Evolutionary conservation across 2,329 filamentous ascomycete genomes (phyloP), one percentile per base, ranked within the genome.

Genomic region (Penicillium sp.): DNA sequence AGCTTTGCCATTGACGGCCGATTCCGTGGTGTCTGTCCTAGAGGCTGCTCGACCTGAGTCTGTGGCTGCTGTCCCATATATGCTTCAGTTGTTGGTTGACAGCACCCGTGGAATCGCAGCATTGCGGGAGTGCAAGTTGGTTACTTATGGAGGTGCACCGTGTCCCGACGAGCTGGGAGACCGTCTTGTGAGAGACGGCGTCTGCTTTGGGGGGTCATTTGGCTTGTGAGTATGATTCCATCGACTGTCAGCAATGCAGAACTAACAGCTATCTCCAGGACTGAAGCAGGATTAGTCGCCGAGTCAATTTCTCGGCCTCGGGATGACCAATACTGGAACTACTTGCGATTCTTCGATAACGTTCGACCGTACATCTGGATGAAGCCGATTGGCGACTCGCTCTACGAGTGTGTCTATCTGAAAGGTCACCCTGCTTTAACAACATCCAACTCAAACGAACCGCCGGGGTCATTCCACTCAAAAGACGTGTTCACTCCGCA

Each of bases 131-230:
- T 74, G 70, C 55, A 67, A 69, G 28, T 56, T 72, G 15, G 72
- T 75, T 9, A 72, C 70, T 1, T 68, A 70, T 24, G 71, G 69
- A 1, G 72, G 72, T 7, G 70, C 71, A 1, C 64, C 69, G 7
- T 74, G 71, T 31, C 72, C 72, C 0, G 72, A 75, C 39, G 72
- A 73, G 42, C 54, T 75, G 7, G 72, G 72, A 0, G 65, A 75
- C 48, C 60, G 60, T 9, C 58, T 75, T 3, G 67, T 74, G 13
- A 51, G 61, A 2, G 62, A 68, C 29, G 66, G 68, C 2, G 66
- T 75, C 6, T 63, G 58, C 2, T 63, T 75, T 6, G 67, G 69
- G 0, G 66, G 70, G 0, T 66, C 70, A n/a, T 73, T 74, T 53
- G 72, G 72, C 31, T 46, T 72, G 71, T 73, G 56, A 55, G 71